Evolutionary conservation across 2,329 filamentous ascomycete genomes (phyloP), one percentile per base, ranked within the genome.

Genomic region (Aspergillus ochraceus): DNA sequence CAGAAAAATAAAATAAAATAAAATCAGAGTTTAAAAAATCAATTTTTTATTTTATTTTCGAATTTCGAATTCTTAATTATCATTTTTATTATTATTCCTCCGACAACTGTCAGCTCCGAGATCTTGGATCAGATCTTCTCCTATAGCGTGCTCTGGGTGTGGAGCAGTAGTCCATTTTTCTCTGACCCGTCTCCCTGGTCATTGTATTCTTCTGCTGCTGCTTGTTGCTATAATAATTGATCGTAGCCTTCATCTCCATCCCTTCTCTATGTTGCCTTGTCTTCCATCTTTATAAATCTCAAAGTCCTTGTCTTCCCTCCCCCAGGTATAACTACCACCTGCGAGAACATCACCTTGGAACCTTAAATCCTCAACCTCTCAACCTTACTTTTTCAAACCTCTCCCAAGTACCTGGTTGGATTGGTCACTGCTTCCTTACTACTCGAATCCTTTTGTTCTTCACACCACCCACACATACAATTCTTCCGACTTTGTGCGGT

Each of bases 61-160:
- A 17, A n/a, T 51, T 57, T 61, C 51, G 52, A 36, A 24, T 22
- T n/a, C 17, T 24, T 49, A 49, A 49, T 60, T 52, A 49, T 49
- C 52, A 49, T 61, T 50, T 61, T 29, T 58, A 59, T 64, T 62
- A 62, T 61, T 63, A 67, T 67, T 66, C 64, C 64, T 68, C 66
- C 64, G 66, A 68, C 62, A 65, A 66, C 64, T 74, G 71, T 74
- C 71, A 74, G 71, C 71, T 74, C 71, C 70, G 68, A 74, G 71
- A 74, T 74, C 72, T 74, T 74, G 71, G 72, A 71, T 74, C 72
- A 68, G 72, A 74, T 74, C 72, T 74, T 73, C 71, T 71, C 66
- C 65, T 68, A 73, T 74, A 72, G 70, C 69, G 70, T 72, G 70
- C 68, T 66, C 59, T 51, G 61, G 58, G 65, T 70, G 66, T 68